A percentile compares a stretch with the other conserved stretches of the same genome.
Evolutionary conservation across 179 eudicot genomes (phyloP).

Genomic region (Kewa caespitosa): DNA sequence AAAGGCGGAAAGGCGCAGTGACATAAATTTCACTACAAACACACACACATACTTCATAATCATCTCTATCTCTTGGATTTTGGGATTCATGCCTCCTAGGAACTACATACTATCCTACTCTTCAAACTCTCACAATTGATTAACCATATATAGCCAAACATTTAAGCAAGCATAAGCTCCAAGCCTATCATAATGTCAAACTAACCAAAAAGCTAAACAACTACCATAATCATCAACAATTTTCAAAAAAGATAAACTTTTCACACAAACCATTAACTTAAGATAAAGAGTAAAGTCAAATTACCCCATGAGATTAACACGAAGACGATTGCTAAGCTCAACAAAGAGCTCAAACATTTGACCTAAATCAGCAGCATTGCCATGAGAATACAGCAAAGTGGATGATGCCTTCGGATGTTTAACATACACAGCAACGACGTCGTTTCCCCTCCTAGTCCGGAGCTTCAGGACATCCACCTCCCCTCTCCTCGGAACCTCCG

Average conservation of each 20-base stretch:
- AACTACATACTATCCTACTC: no score
- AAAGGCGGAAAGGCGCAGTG: not conserved
- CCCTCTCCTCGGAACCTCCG: slow-evolving; percentile 70
- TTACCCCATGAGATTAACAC: slow-evolving; percentile 88
- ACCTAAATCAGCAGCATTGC: slow-evolving; percentile 98
- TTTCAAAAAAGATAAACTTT: not conserved
- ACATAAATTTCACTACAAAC: not conserved
- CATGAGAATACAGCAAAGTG: slow-evolving; percentile 90
- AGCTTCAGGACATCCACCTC: slow-evolving; percentile 73
- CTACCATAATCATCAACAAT: not conserved
- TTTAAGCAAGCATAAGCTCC: not conserved
- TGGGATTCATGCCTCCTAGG: not conserved
- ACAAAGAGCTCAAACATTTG: slow-evolving; percentile 97
- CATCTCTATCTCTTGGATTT: not conserved
- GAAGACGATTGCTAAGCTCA: slow-evolving; percentile 77
- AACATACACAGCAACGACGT: slow-evolving; percentile 71
- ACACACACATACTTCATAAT: not conserved
- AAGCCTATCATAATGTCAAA: not conserved
- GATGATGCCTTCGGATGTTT: slow-evolving; percentile 71
- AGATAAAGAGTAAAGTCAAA: not conserved
- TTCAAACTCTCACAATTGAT: not conserved
- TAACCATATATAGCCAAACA: not conserved
- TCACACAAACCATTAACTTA: not conserved
- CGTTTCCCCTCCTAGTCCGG: slow-evolving; percentile 70
- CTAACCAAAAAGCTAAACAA: not conserved